These are phyloP conservation scores for Fusarium hainanense DNA, from an alignment of 2,329 filamentous ascomycete genomes.

Conservation along the genomic window DNA sequence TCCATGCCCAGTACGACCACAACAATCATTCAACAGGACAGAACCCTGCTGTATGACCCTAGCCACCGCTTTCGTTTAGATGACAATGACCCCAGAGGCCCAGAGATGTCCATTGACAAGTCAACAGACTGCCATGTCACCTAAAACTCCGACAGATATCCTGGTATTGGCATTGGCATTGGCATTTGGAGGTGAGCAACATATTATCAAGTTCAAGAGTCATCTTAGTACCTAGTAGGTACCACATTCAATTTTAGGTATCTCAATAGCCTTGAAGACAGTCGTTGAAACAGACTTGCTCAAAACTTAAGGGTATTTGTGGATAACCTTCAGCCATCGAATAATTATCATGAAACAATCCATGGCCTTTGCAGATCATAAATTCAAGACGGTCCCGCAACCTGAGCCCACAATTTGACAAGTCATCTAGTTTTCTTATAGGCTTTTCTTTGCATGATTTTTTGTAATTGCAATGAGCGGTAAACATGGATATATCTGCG, in stretches of 20 bases:
- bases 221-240: neutral
- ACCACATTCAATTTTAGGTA: neutral
- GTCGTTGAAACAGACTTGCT: slow-evolving; percentile 3
- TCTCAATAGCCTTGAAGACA: neutral
- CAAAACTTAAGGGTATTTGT: slow-evolving; percentile 16
- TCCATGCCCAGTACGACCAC: neutral
- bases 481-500: neutral
- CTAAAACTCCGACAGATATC: neutral
- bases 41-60: neutral
- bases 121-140: neutral
- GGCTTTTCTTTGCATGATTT: neutral
- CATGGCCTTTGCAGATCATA: slow-evolving; percentile 21
- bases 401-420: slow-evolving; percentile 23
- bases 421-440: slow-evolving; percentile 2
- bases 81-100: neutral
- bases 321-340: slow-evolving; percentile 8
- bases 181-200: neutral
- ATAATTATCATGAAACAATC: slow-evolving; percentile 22
- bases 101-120: neutral
- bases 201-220: neutral
- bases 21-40: neutral
- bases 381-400: slow-evolving; percentile 19
- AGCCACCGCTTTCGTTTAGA: slow-evolving; percentile 7
- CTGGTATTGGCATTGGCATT: neutral
- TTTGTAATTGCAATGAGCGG: neutral